phyloP scores from a whole-genome alignment of 306 rosid species.

The Begonia masoniana region DNA sequence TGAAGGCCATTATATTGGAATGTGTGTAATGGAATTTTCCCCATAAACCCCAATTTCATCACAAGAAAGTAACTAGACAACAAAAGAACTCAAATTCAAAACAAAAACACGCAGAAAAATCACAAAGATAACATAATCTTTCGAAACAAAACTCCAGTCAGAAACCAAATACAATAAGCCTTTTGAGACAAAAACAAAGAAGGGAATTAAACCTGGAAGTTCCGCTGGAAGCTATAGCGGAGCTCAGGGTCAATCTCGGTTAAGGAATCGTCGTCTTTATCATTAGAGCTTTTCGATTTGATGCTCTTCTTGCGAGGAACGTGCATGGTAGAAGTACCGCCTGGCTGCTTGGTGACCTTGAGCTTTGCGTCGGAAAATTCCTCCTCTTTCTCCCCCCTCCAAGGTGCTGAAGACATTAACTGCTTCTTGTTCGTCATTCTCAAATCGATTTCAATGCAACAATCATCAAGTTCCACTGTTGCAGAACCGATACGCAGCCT shows the following conservation, averaged over 20 bases:
- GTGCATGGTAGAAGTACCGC: slow-evolving; percentile 57
- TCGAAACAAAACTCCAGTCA: not conserved
- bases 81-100: not conserved
- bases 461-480: no score
- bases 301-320: slow-evolving; percentile 45
- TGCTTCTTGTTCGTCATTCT: slow-evolving; percentile 48
- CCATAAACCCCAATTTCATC: no score
- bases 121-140: not conserved
- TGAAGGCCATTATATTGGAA: no score
- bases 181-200: no score
- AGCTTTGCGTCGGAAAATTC: slow-evolving; percentile 60
- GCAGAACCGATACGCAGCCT: no score
- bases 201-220: slow-evolving; percentile 49
- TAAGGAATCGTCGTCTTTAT: slow-evolving; percentile 34
- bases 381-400: slow-evolving; percentile 60
- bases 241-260: slow-evolving; percentile 78
- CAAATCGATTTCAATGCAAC: not conserved
- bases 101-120: not conserved
- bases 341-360: slow-evolving; percentile 59
- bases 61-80: not conserved
- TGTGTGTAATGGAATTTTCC: no score
- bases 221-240: slow-evolving; percentile 94
- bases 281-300: slow-evolving; percentile 23
- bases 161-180: not conserved
- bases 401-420: slow-evolving; percentile 79